Evolutionary conservation across 345 rosid genomes (phyloP), one percentile per base, ranked within the genome.

Genomic region (Murraya paniculata): DNA sequence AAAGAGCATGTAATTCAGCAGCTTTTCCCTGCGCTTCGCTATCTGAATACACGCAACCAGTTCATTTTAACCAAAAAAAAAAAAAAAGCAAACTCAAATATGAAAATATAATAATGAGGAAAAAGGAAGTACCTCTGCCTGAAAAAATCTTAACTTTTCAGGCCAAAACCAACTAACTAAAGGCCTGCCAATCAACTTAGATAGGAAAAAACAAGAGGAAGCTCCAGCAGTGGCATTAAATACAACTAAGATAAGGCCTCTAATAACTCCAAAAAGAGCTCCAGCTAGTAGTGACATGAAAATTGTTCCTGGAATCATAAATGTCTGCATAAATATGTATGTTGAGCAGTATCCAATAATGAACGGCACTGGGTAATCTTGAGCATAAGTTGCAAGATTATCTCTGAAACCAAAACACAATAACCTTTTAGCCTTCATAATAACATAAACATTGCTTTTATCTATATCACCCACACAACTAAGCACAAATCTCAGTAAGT

Each of bases 251-350:
- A 96, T 33, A 78, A 96, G 88, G 72, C 98, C 99, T 87, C 92
- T 89, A 48, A 92, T 68, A 59, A 92, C 95, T 0, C 99, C 99
- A 80, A 92, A 96, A 77, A 96, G 97, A 62, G 99, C 99, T 77
- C 99, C 99, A 38, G 99, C 99, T 18, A 96, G 94, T 80, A 94
- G 75, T 60, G 99, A 96, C 99, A 96, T 92, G 87, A 96, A 96
- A 88, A 96, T 92, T 25, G 99, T 96, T 83, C 99, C 99, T 14
- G 99, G 99, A 74, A 96, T 96, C 99, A 96, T 96, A 76, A 96
- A 96, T 25, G 99, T 96, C 88, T 96, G 99, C 99, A 94, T 96
- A 87, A 96, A 96, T 82, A 96, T 94, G 83, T 96, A 96, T 1
- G 95, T 96, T 5, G 99, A 89, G 85, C 97, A 94, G 85, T 96